These are phyloP conservation scores for Thelephora terrestris DNA, from an alignment of 1,284 basidiomycete genomes.

Conservation along the genomic window DNA sequence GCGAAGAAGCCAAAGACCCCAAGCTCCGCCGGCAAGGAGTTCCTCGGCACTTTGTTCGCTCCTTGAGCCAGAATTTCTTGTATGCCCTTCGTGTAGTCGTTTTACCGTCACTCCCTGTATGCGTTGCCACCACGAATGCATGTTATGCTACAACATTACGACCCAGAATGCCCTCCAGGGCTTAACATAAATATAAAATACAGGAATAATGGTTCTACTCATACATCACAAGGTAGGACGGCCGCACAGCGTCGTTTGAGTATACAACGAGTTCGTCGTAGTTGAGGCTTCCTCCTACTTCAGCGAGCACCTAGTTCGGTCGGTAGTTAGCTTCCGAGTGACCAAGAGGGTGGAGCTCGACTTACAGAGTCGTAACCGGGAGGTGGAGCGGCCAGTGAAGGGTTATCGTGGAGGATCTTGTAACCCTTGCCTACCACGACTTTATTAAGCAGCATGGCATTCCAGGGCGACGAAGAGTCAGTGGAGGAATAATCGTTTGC, in stretches of 20 bases:
- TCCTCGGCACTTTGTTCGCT: constrained; percentile 81
- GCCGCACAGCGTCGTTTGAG: constrained; percentile 12
- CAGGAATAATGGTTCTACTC: constrained; percentile 15
- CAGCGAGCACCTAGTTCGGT: constrained; percentile 8
- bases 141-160: no score
- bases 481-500: constrained; percentile 58
- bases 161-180: no score
- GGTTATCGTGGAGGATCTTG: constrained; percentile 47
- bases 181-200: no score
- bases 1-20: constrained; percentile 49
- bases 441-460: constrained; percentile 56
- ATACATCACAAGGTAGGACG: constrained; percentile 12
- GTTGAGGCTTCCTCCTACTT: constrained; percentile 9
- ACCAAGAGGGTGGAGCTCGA: neutral
- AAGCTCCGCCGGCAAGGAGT: constrained; percentile 70
- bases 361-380: constrained; percentile 36
- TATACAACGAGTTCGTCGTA: constrained; percentile 12
- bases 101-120: no score
- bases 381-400: constrained; percentile 41
- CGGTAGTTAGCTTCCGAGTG: neutral
- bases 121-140: no score
- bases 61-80: constrained; percentile 39
- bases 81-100: no score
- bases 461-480: constrained; percentile 36
- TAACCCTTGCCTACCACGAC: constrained; percentile 58